These are phyloP conservation scores for Ceratocystis colombiana DNA, from an alignment of 2,329 filamentous ascomycete genomes.

Conservation along the genomic window DNA sequence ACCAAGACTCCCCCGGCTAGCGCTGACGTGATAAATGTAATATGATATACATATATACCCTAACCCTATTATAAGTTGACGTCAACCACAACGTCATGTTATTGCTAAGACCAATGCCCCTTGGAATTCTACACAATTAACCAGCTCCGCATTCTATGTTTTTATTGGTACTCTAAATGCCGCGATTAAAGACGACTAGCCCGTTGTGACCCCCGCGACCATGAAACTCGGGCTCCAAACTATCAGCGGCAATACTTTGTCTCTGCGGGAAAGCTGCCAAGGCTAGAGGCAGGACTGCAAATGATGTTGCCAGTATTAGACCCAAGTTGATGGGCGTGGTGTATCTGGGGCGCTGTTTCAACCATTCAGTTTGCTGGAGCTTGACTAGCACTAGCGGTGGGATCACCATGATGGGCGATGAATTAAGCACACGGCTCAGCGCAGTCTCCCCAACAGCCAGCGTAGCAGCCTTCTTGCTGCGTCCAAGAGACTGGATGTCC, in stretches of 20 bases:
- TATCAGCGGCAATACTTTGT: slow-evolving; percentile 65
- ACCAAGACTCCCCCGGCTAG: too few species aligned
- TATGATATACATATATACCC: too few species aligned
- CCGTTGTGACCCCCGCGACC: slow-evolving; percentile 67
- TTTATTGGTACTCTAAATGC: slow-evolving; percentile 49
- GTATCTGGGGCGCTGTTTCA: slow-evolving; percentile 60
- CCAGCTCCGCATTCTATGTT: not conserved
- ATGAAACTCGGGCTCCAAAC: slow-evolving; percentile 78
- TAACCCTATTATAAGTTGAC: too few species aligned
- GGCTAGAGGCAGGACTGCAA: slow-evolving; percentile 80
- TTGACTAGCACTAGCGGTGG: slow-evolving; percentile 77
- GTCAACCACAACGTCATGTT: too few species aligned
- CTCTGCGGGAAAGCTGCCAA: slow-evolving; percentile 87
- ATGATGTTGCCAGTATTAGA: slow-evolving; percentile 74
- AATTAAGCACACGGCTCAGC: slow-evolving; percentile 80
- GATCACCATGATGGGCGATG: slow-evolving; percentile 93
- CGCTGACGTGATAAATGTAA: too few species aligned
- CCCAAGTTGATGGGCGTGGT: slow-evolving; percentile 77
- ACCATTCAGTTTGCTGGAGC: slow-evolving; percentile 74
- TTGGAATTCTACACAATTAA: not conserved
- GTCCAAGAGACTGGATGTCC: slow-evolving; percentile 64
- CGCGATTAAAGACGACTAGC: slow-evolving; percentile 91
- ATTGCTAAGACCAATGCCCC: too few species aligned
- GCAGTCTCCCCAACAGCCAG: slow-evolving; percentile 90
- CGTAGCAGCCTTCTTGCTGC: slow-evolving; percentile 76